These are phyloP conservation scores for Claviceps pazoutovae DNA, from an alignment of 2,329 filamentous ascomycete genomes.

Conservation along the genomic window DNA sequence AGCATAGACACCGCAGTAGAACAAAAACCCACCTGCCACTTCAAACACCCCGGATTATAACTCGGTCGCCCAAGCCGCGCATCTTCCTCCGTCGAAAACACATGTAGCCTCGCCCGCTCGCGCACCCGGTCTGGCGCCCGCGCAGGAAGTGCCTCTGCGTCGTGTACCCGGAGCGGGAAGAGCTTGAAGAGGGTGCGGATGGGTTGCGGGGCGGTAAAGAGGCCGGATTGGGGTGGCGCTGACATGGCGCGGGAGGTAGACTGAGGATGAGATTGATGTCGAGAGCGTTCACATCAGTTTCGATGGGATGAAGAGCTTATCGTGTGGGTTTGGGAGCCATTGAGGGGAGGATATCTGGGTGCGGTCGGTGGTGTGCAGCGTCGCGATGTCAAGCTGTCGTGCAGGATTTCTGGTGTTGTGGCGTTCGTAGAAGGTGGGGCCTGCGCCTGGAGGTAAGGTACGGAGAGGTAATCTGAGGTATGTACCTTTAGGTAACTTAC, in stretches of 20 bases:
- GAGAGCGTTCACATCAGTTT: no score
- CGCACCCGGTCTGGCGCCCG: constrained; percentile 31
- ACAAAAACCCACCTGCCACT: constrained; percentile 72
- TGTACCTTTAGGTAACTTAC: no score
- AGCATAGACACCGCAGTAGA: not conserved
- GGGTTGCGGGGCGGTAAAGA: constrained; percentile 53
- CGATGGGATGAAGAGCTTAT: no score
- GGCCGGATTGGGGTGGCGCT: constrained; percentile 14
- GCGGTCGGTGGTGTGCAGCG: not conserved
- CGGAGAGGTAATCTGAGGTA: no score
- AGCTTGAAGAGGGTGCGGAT: constrained; percentile 71
- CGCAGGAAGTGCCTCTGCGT: constrained; percentile 59
- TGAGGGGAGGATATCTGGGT: no score
- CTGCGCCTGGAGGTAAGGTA: not conserved
- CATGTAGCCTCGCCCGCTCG: constrained; percentile 48
- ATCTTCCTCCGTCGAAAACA: constrained; percentile 58
- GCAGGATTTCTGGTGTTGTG: not conserved
- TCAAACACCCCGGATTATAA: constrained; percentile 85
- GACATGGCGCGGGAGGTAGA: not conserved
- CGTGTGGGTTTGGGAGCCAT: no score
- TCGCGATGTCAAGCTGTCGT: not conserved
- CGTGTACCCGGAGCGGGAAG: constrained; percentile 68
- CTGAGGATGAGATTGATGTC: no score
- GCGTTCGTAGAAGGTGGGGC: not conserved
- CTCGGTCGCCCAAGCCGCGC: constrained; percentile 51